A percentile compares a stretch with the other conserved stretches of the same genome.
These are phyloP conservation scores for Plasmodium berghei DNA, from an alignment of 169 alveolate species.

Conservation along the genomic window DNA sequence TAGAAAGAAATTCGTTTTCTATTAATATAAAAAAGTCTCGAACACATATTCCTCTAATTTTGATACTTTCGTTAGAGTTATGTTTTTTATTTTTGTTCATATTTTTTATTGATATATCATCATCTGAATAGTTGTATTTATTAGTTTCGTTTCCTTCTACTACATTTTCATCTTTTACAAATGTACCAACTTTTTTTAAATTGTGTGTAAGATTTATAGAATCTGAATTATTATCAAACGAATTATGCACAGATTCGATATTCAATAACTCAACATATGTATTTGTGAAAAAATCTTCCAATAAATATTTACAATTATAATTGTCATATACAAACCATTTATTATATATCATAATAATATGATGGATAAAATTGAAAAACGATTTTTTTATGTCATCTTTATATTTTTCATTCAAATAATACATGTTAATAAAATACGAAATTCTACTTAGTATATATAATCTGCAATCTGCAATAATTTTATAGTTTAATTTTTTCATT, in stretches of 20 bases:
- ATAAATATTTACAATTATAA: slow-evolving; percentile 37
- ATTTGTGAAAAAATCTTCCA: slow-evolving; percentile 50
- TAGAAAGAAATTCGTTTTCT: slow-evolving; percentile 50
- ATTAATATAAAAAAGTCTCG: slow-evolving; percentile 45
- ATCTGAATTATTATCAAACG: not conserved
- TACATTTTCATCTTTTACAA: not conserved
- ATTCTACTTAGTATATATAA: slow-evolving; percentile 62
- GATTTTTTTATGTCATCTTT: slow-evolving; percentile 42
- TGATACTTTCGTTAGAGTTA: not conserved
- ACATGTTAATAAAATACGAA: slow-evolving; percentile 35
- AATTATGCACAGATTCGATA: too few relatives aligned
- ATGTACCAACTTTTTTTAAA: not conserved
- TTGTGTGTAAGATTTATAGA: not conserved
- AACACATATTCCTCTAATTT: slow-evolving; percentile 32
- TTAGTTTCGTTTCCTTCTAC: not conserved
- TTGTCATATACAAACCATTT: slow-evolving; percentile 54
- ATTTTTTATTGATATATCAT: not conserved
- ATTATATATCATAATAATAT: slow-evolving; percentile 41
- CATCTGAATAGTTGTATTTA: not conserved
- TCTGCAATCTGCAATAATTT: slow-evolving; percentile 53
- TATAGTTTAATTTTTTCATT: slow-evolving; percentile 32
- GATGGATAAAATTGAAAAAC: slow-evolving; percentile 72
- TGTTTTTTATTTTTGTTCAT: slow-evolving; percentile 5
- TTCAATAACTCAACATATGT: slow-evolving; percentile 22
- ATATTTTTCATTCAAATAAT: slow-evolving; percentile 30